Conservation (phyloP, 257 asterid genomes). For the Plantago ovata region DNA sequence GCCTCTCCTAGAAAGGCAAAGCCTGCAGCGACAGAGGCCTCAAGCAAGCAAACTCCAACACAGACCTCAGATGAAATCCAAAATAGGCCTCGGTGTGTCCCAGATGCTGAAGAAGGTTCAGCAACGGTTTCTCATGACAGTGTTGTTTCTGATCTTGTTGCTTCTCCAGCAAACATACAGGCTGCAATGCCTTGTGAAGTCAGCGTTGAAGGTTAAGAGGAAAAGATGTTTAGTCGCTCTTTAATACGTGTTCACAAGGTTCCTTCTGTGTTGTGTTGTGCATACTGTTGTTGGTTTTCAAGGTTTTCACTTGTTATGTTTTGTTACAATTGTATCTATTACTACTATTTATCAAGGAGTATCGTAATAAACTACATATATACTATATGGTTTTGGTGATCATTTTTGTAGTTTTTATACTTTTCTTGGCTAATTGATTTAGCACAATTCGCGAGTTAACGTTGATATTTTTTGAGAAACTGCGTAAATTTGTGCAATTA, state of each 20-base stretch:
- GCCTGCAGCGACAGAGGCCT: slow-evolving; percentile 22
- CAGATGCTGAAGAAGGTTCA: slow-evolving; percentile 21
- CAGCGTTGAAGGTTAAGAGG: slow-evolving; percentile 43
- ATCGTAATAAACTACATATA: neutral
- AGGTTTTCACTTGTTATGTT: slow-evolving; percentile 19
- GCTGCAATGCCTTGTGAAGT: slow-evolving; percentile 35
- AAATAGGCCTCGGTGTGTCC: slow-evolving; percentile 22
- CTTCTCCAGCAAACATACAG: slow-evolving; percentile 16
- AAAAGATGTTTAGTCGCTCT: neutral
- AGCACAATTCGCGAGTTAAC: too few relatives aligned
- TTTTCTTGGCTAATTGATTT: neutral
- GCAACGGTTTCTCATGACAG: slow-evolving; percentile 19
- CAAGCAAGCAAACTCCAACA: slow-evolving; percentile 15
- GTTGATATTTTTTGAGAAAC: too few relatives aligned
- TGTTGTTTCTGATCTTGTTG: slow-evolving; percentile 15
- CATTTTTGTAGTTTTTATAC: neutral
- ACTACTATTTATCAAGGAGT: slow-evolving; percentile 16
- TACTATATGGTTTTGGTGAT: neutral
- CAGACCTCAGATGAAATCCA: slow-evolving; percentile 22
- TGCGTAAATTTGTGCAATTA: too few relatives aligned
- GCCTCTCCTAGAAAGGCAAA: slow-evolving; percentile 31
- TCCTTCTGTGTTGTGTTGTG: slow-evolving; percentile 32
- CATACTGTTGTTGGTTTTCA: slow-evolving; percentile 28
- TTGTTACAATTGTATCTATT: slow-evolving; percentile 17
- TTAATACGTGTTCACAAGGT: slow-evolving; percentile 1